phyloP scores from a whole-genome alignment of 768 basidiomycete genomes.

The Trametes maxima region DNA sequence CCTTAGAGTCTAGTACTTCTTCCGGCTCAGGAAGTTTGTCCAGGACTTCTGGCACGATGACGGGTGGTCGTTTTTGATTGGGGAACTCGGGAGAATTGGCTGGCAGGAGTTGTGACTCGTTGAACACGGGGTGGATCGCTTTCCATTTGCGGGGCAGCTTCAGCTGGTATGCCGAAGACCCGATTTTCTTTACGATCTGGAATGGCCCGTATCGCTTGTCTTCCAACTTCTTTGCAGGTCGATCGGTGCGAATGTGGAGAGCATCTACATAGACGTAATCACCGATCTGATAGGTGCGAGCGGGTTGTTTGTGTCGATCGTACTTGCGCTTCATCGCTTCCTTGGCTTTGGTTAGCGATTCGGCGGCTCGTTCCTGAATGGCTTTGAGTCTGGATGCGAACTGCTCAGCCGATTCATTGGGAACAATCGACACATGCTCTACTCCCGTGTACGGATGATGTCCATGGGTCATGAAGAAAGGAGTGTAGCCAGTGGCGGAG shows the following conservation, averaged over 20 bases:
- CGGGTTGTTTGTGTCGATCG: constrained; percentile 1
- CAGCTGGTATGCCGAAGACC: constrained; percentile 27
- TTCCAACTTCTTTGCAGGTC: constrained; percentile 30
- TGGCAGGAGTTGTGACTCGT: constrained; percentile 19
- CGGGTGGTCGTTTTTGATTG: constrained; percentile 18
- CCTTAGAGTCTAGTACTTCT: constrained; percentile 27
- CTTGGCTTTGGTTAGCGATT: constrained; percentile 24
- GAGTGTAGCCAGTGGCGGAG: too few relatives aligned
- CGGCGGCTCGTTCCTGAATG: constrained; percentile 16
- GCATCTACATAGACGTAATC: constrained; percentile 35
- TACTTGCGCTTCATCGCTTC: constrained; percentile 32
- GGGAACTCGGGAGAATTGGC: constrained; percentile 17
- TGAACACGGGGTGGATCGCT: constrained; percentile 31
- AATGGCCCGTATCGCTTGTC: constrained; percentile 31
- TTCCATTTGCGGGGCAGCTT: constrained; percentile 30
- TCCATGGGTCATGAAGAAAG: too few relatives aligned
- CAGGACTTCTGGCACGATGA: constrained; percentile 14
- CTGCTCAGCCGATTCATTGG: too few relatives aligned
- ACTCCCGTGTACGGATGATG: too few relatives aligned
- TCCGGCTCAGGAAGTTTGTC: constrained; percentile 23
- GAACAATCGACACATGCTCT: too few relatives aligned
- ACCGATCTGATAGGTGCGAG: constrained; percentile 16
- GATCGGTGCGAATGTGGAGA: constrained; percentile 28
- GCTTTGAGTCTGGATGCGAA: constrained; percentile 27
- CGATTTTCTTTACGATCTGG: constrained; percentile 27